Base-by-base conservation (phyloP, 2,329 filamentous ascomycete genomes). In the Aureobasidium mangrovei region DNA sequence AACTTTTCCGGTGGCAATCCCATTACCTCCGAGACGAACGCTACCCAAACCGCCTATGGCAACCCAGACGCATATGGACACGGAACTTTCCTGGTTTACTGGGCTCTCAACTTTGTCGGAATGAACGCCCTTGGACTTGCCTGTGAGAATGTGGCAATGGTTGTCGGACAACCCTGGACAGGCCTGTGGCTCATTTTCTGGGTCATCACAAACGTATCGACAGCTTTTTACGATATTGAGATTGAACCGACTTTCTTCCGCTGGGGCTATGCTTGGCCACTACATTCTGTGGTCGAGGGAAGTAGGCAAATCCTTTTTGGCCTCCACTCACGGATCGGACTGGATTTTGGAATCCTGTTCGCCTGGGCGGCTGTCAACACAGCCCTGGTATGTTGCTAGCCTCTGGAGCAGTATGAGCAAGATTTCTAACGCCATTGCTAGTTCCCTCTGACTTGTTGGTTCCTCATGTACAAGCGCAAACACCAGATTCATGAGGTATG, bases 141-240 rank as follows among this genome's bases (percentile, higher is more conserved):
- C 0, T 83, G 79, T 61, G 82, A 85, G 67, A 85, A 85, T 60
- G 76, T 82, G 29, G 78, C 78, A 0, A 84, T 83, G 77, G 61
- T 84, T 2, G 69, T 85, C 4, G 81, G 79, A 0, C 71, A 77
- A 60, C 82, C 79, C 0, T 85, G 80, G 80, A 77, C 73, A 49
- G 75, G 79, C 0, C 64, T 83, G 0, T 86, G 82, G 75, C 67
- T 86, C 2, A 83, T 85, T 54, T 84, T 83, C 61, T 54, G 60
- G 58, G 80, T 85, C 40, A 82, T 85, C 54, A 77, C 79, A 5
- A 86, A 86, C 60, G 80, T 84, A 0, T 70, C 74, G 0, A 83
- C 80, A 0, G 69, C 74, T 0, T 83, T 85, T 60, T 81, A 84
- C 63, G 68, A 77, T 3, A 69, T 85, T 41, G 78, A 81, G 28